phyloP scores from a whole-genome alignment of 129 eudicot species.

The Tanacetum coccineum region DNA sequence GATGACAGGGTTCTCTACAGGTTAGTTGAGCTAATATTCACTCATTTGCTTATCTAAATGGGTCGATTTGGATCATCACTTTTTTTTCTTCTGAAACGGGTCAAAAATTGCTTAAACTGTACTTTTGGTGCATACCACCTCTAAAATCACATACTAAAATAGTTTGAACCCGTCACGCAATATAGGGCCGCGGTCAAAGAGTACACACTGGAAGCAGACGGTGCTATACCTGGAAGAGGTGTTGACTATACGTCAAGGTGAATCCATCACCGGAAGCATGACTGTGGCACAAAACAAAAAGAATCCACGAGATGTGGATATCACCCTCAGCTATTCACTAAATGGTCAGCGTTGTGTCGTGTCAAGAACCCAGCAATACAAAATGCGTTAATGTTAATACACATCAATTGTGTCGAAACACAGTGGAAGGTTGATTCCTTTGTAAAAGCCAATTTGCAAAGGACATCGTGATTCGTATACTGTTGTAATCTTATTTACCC shows the following conservation, averaged over 20 bases:
- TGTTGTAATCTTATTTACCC: neutral
- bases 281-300: constrained; percentile 82
- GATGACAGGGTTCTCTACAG: constrained; percentile 87
- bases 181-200: constrained; percentile 83
- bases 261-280: constrained; percentile 65
- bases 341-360: constrained; percentile 54
- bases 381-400: constrained; percentile 53
- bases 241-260: constrained; percentile 79
- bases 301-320: constrained; percentile 88
- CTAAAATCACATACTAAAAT: no score
- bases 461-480: neutral
- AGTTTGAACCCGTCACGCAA: no score
- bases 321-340: constrained; percentile 64
- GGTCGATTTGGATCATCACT: no score
- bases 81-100: no score
- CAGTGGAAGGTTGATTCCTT: neutral
- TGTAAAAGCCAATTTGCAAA: neutral
- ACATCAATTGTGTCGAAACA: neutral
- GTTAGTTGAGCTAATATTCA: constrained; percentile 30
- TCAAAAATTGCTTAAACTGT: no score
- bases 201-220: constrained; percentile 94
- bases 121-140: no score
- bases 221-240: constrained; percentile 92
- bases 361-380: constrained; percentile 70
- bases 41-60: no score